These are phyloP conservation scores for Dillenia turbinata DNA, from an alignment of 164 flowering plant genomes.

Conservation along the genomic window DNA sequence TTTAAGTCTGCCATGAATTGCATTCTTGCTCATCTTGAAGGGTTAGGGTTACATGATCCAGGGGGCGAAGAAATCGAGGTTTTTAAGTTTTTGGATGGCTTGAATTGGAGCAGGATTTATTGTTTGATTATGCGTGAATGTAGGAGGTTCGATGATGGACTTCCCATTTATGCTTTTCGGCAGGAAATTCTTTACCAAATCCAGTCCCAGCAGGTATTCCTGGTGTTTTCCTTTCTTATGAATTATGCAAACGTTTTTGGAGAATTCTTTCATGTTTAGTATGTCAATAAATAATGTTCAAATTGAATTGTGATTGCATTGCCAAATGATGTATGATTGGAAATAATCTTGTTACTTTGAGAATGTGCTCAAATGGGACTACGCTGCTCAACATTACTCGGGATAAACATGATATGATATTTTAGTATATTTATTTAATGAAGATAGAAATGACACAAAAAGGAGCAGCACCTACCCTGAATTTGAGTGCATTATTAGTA, in stretches of 20 bases:
- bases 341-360: too few relatives aligned
- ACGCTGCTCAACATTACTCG: too few relatives aligned
- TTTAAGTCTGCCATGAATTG: constrained; percentile 55
- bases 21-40: constrained; percentile 33
- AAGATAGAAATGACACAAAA: too few relatives aligned
- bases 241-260: neutral
- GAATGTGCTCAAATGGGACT: too few relatives aligned
- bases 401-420: too few relatives aligned
- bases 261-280: neutral
- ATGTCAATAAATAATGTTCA: too few relatives aligned
- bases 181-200: constrained; percentile 41
- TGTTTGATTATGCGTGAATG: constrained; percentile 53
- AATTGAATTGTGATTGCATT: too few relatives aligned
- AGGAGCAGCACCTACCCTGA: too few relatives aligned
- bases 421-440: too few relatives aligned
- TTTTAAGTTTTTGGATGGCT: constrained; percentile 24
- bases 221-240: neutral
- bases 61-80: constrained; percentile 14
- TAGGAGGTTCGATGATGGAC: constrained; percentile 57
- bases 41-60: constrained; percentile 4
- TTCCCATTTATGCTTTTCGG: constrained; percentile 62
- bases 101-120: constrained; percentile 49
- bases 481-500: too few relatives aligned
- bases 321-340: too few relatives aligned
- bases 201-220: constrained; percentile 50